These are phyloP conservation scores for Zizania latifolia DNA, from an alignment of 176 grass and related monocot species.

Conservation along the genomic window DNA sequence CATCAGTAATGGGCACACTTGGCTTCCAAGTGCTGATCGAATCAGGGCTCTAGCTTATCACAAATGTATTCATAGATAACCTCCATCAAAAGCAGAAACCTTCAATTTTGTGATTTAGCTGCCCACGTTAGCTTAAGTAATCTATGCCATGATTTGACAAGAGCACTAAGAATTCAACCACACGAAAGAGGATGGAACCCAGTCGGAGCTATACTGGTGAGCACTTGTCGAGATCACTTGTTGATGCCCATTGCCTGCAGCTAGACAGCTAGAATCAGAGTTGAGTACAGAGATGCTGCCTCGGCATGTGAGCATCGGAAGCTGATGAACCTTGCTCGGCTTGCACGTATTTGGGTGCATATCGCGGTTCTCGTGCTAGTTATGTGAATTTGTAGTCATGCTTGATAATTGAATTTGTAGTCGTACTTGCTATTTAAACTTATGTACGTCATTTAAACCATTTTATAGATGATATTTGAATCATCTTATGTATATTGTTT, in stretches of 20 bases:
- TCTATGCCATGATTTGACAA: constrained; percentile 11
- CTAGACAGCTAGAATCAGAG: background rate
- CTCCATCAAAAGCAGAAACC: background rate
- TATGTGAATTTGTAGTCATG: too few relatives aligned
- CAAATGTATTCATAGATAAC: constrained; percentile 33
- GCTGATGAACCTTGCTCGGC: too few relatives aligned
- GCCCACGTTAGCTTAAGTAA: background rate
- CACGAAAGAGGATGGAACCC: constrained; percentile 85
- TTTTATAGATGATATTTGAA: too few relatives aligned
- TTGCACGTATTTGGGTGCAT: too few relatives aligned
- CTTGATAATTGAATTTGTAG: too few relatives aligned
- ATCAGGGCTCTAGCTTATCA: constrained; percentile 73
- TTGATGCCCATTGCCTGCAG: background rate
- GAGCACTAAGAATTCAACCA: constrained; percentile 45
- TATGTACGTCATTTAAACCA: too few relatives aligned
- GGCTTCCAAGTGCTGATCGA: constrained; percentile 85
- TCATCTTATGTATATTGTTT: too few relatives aligned
- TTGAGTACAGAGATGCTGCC: too few relatives aligned
- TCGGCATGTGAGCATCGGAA: background rate
- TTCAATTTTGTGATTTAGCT: background rate
- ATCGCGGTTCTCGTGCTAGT: too few relatives aligned
- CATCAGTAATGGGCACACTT: constrained; percentile 86
- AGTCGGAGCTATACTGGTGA: constrained; percentile 80
- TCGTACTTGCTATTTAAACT: too few relatives aligned
- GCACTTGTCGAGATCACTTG: too few relatives aligned